A percentile compares a stretch with the other conserved stretches of the same genome.
Evolutionary conservation across 805 yeast genomes (phyloP).

Genomic region (Cyberlindnera veronae): DNA sequence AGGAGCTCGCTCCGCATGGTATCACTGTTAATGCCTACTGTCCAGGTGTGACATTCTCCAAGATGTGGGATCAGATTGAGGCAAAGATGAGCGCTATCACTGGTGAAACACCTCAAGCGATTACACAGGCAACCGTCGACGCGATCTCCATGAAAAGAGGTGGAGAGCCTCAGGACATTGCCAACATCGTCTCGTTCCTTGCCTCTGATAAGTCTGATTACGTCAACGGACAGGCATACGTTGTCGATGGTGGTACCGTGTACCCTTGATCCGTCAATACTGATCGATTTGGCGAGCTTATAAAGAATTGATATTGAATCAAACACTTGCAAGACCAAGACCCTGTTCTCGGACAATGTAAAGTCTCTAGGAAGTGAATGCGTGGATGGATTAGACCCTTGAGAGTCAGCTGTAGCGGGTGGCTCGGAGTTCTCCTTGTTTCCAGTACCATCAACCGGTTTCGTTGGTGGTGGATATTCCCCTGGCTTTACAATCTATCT

Average conservation of each 20-base stretch:
- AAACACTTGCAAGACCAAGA: too few relatives aligned
- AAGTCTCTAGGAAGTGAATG: too few relatives aligned
- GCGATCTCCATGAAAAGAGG: conserved; percentile 33
- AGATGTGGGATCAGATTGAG: conserved; percentile 32
- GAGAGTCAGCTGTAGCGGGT: too few relatives aligned
- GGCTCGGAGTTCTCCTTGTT: too few relatives aligned
- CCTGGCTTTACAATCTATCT: too few relatives aligned
- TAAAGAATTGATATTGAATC: too few relatives aligned
- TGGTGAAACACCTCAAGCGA: conserved; percentile 8
- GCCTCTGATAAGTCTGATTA: conserved; percentile 33
- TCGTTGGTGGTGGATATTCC: too few relatives aligned
- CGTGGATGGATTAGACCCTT: too few relatives aligned
- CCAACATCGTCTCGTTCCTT: conserved; percentile 32
- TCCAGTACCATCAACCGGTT: too few relatives aligned
- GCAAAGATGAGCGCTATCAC: conserved; percentile 19
- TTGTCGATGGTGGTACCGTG: conserved; percentile 40
- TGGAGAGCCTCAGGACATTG: conserved; percentile 34
- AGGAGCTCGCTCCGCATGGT: conserved; percentile 32
- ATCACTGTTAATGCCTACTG: conserved; percentile 35
- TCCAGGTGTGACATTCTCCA: conserved; percentile 38
- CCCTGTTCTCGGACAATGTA: too few relatives aligned
- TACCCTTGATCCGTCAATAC: too few relatives aligned
- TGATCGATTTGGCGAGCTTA: too few relatives aligned
- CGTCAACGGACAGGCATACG: conserved; percentile 31
- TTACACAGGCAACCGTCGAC: conserved; percentile 18